These are phyloP conservation scores for Candida stauntonica DNA, from an alignment of 805 yeast genomes.

Conservation along the genomic window DNA sequence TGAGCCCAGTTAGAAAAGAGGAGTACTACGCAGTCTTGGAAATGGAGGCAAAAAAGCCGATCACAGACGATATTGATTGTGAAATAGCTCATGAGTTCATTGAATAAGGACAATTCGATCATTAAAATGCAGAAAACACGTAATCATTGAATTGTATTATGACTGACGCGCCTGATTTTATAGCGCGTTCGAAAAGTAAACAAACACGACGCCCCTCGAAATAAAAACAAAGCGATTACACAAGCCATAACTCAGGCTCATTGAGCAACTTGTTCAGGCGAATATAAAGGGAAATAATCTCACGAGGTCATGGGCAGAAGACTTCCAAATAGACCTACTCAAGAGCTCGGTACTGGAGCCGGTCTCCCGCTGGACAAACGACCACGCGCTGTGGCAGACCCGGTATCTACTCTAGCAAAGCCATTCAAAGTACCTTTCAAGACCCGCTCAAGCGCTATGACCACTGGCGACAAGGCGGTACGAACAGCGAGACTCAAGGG, in stretches of 20 bases:
- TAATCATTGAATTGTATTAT: too few species aligned
- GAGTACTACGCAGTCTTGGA: constrained; percentile 38
- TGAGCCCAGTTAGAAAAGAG: constrained; percentile 41
- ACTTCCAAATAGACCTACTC: constrained; percentile 39
- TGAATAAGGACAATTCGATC: too few species aligned
- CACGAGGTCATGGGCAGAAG: constrained; percentile 34
- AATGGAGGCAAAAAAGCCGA: constrained; percentile 30
- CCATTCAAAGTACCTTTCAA: constrained; percentile 69
- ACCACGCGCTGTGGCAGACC: constrained; percentile 49
- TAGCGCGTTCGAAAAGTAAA: constrained; percentile 6
- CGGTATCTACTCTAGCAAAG: constrained; percentile 47
- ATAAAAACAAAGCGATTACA: background rate
- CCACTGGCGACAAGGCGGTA: constrained; percentile 20
- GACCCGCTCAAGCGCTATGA: constrained; percentile 23
- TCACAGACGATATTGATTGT: constrained; percentile 33
- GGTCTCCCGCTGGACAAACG: constrained; percentile 55
- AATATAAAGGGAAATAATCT: too few species aligned
- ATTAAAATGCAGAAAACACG: too few species aligned
- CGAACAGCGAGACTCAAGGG: constrained; percentile 32
- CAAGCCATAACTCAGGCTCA: too few species aligned
- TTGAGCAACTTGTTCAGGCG: too few species aligned
- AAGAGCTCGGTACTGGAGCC: constrained; percentile 64
- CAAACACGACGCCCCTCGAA: constrained; percentile 1
- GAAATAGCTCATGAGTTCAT: constrained; percentile 23
- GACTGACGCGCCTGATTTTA: too few species aligned